Evolutionary conservation across 495 filamentous ascomycete species (phyloP).

Genomic region (Annulohypoxylon stygium): DNA sequence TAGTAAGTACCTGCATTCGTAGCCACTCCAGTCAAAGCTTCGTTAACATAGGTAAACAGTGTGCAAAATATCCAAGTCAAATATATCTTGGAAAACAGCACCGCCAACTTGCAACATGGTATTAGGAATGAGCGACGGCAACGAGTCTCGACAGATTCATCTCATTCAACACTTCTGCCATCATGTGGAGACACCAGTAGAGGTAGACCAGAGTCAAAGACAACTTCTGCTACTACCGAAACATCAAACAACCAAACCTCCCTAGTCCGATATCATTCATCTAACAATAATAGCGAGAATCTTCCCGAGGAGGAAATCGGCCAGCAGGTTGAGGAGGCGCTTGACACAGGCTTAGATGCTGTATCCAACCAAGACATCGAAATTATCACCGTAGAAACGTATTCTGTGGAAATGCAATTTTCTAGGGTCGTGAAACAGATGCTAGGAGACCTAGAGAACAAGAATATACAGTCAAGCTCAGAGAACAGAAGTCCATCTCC

Average conservation of each 20-base stretch:
- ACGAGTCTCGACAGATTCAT: no score
- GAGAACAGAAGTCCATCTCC: not conserved
- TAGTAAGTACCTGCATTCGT: not conserved
- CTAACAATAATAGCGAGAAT: no score
- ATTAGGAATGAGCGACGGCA: not conserved
- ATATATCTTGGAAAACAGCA: not conserved
- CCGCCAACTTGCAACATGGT: not conserved
- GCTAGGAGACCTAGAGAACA: not conserved
- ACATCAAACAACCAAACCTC: not conserved
- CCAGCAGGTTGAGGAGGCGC: not conserved
- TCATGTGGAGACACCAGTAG: not conserved
- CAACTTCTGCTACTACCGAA: not conserved
- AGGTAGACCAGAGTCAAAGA: not conserved
- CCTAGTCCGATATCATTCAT: not conserved
- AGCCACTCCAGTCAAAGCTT: no score
- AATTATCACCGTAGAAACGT: not conserved
- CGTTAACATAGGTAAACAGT: not conserved
- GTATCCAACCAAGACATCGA: not conserved
- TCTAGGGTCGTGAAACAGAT: not conserved
- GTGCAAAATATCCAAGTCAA: not conserved
- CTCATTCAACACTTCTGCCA: not conserved
- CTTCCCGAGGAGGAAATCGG: not conserved
- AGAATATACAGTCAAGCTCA: not conserved
- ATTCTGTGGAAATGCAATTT: not conserved
- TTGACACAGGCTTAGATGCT: not conserved